Conservation (phyloP, 1,139 yeast species). For the Diutina rugosa region DNA sequence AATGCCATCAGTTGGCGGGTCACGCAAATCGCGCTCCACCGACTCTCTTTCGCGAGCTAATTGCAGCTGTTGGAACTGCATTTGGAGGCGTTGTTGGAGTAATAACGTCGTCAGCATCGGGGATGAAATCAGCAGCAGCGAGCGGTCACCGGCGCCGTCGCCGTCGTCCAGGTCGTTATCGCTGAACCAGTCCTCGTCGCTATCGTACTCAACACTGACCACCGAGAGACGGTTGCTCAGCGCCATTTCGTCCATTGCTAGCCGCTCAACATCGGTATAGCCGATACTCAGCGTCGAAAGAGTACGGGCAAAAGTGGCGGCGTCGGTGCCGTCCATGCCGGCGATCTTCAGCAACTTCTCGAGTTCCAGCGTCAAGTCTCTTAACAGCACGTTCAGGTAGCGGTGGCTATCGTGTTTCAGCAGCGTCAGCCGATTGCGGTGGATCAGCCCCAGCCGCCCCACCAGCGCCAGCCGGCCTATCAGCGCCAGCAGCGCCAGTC, state of each 20-base stretch:
- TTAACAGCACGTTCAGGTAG: constrained; percentile 39
- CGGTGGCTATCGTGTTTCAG: constrained; percentile 3
- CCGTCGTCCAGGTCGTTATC: background rate
- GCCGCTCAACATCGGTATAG: constrained; percentile 37
- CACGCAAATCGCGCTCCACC: background rate
- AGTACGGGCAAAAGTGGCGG: constrained; percentile 63
- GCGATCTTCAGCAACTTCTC: constrained; percentile 56
- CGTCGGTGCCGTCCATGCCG: constrained; percentile 63
- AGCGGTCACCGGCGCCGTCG: background rate
- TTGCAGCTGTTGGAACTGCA: constrained; percentile 1
- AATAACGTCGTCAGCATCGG: background rate
- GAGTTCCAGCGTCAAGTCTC: constrained; percentile 54
- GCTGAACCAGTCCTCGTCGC: constrained; percentile 2
- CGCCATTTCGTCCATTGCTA: constrained; percentile 25
- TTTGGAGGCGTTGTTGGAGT: background rate
- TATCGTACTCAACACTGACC: background rate
- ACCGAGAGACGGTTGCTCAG: background rate
- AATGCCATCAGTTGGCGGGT: background rate
- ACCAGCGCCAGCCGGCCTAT: background rate
- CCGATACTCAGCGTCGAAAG: constrained; percentile 50
- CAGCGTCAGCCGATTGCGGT: constrained; percentile 5
- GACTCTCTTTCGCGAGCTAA: background rate
- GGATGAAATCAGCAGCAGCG: background rate
- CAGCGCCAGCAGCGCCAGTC: background rate
- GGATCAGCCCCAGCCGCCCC: background rate